A percentile compares a stretch with the other conserved stretches of the same genome.
Conservation (phyloP, 768 basidiomycete genomes). For the Thelephora ganbajun region DNA sequence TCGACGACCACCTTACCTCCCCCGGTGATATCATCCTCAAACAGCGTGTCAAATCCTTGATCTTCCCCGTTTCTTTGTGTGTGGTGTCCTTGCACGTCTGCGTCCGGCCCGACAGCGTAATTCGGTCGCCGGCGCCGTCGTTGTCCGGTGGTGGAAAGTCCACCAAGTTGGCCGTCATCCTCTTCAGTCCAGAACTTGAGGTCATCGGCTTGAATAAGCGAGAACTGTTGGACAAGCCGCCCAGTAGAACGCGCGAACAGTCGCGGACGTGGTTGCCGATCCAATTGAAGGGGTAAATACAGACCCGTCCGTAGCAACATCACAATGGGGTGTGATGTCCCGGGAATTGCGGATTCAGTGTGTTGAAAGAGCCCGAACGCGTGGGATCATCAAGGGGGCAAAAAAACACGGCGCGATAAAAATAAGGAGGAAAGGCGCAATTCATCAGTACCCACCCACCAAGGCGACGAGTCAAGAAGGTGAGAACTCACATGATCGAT, state of each 20-base stretch:
- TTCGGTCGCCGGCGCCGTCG: slow-evolving; percentile 3
- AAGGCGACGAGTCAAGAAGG: slow-evolving; percentile 3
- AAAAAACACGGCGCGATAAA: neutral
- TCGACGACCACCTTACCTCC: slow-evolving; percentile 5
- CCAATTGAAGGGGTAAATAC: too few relatives aligned
- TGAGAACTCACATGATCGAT: slow-evolving; percentile 49
- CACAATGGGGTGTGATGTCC: too few relatives aligned
- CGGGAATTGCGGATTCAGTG: too few relatives aligned
- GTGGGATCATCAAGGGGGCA: neutral
- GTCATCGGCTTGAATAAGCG: slow-evolving; percentile 39
- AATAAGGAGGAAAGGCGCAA: too few relatives aligned
- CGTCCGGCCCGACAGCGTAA: slow-evolving; percentile 10
- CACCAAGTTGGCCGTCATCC: too few relatives aligned
- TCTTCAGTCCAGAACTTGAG: slow-evolving; percentile 25
- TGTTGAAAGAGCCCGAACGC: too few relatives aligned
- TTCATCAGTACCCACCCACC: neutral
- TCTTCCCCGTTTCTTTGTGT: slow-evolving; percentile 1
- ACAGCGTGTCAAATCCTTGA: neutral
- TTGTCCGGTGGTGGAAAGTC: too few relatives aligned
- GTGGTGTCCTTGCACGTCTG: slow-evolving; percentile 13
- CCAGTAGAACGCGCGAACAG: too few relatives aligned
- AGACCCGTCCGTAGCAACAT: too few relatives aligned
- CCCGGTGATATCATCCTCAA: slow-evolving; percentile 4
- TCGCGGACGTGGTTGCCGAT: too few relatives aligned
- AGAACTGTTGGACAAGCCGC: slow-evolving; percentile 26